Evolutionary conservation across 768 basidiomycete genomes (phyloP), one percentile per base, ranked within the genome.

Genomic region (Boletus vinaceobasis): DNA sequence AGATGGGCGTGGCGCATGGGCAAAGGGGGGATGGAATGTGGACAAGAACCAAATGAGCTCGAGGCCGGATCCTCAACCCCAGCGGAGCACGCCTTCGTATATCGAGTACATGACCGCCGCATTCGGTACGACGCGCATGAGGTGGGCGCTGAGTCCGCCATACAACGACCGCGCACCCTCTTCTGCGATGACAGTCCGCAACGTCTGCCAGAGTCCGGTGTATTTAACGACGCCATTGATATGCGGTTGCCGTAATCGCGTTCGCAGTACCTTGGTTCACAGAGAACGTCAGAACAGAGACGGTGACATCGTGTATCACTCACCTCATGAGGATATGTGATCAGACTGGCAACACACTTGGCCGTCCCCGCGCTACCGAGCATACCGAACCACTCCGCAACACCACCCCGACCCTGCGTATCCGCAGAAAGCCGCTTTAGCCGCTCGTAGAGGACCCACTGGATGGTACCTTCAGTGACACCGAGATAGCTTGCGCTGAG

Each of bases 281-380:
- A 7, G 17, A 48, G 36, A 23, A 32, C 45, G 31, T 64, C 49
- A 35, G 56, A 35, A 36, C 19, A 11, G 31, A 23, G 52, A 45
- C 42, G 1, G 14, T 2, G 13, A 52, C 21, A 45, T 48, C 37
- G 51, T 26, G 26, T 13, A n/a, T 3, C n/a, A 27, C 43, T 14
- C 11, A 93, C 96, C 80, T 99, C 96, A 63, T 99, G 97, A 42
- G 97, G 97, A 75, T 99, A 99, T 1, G 97, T 98, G 63, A 98
- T 91, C 36, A 98, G 72, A 62, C 87, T 93, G 0, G 97, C 97
- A 14, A 98, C 84, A 62, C 88, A 87, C 73, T 99, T 99, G 7
- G 97, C 93, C 14, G 87, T 84, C 7, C 95, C 97, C 0, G 94
- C 93, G 48, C 93, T 94, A 1, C 85, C 90, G 4, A 97, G 75